Base-by-base conservation (phyloP, 768 basidiomycete genomes). In the Lactifluus piperatus region DNA sequence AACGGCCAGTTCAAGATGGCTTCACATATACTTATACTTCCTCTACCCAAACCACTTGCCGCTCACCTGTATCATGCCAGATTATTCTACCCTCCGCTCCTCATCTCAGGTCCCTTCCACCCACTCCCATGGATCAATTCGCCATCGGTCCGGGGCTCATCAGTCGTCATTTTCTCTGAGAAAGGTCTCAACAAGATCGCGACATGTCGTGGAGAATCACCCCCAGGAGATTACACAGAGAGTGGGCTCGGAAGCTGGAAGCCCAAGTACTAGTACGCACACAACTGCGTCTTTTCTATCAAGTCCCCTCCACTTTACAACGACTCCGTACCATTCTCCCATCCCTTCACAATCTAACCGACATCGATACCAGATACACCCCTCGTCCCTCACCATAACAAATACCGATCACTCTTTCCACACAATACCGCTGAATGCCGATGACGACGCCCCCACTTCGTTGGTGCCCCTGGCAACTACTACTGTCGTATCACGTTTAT, bases 241-340 rank as follows among this genome's bases (percentile, higher is more conserved):
- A 11, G 30, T 30, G 43, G 22, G 43, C 9, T 24, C 16, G 14
- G 13, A 48, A 32, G 14, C 14, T 24, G 41, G n/a, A 18, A 10
- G 9, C 26, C 27, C 24, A 27, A 34, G 32, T 22, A 14, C 24
- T 22, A 34, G 32, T 22, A 14, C 24, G 24, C 47, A 36, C n/a
- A 41, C n/a, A 29, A 54, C 48, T 3, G 18, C 1, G 11, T 24
- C 53, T 41, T 30, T 34, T 29, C 36, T 34, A 1, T 50, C 54
- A 20, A 27, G n/a, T 45, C n/a, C n/a, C 4, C 36, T 53, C n/a
- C 58, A 55, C 53, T 54, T 43, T 22, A 55, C 58, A 45, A 24
- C 53, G 9, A 55, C 55, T 30, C 41, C 58, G 14, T n/a, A 20
- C 2, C 53, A 54, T 27, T 36, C 48, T 26, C 32, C 55, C 53